Percentiles rank a stretch among this genome's conserved stretches.
Evolutionary conservation across 371 early-diverging fungal species (phyloP).

Genomic region (Mortierella sp.): DNA sequence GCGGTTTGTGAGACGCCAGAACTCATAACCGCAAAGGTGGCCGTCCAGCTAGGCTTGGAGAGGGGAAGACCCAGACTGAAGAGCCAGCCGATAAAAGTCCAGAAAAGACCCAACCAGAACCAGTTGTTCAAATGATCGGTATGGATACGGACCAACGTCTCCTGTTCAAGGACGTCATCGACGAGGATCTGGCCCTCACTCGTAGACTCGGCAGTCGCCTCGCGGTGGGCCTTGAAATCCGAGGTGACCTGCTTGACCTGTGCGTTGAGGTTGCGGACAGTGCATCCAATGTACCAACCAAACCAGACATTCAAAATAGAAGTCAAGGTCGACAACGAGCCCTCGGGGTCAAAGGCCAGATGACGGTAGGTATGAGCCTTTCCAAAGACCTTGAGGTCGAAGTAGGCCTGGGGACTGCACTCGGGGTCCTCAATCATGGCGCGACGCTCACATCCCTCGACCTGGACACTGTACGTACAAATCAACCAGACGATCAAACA

Average conservation of each 20-base stretch:
- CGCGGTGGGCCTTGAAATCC: conserved; percentile 35
- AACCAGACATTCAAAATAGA: conserved; percentile 60
- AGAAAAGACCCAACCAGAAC: conserved; percentile 52
- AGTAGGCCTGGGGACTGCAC: conserved; percentile 61
- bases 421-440: conserved; percentile 51
- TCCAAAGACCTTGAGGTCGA: conserved; percentile 61
- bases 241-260: conserved; percentile 27
- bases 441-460: conserved; percentile 30
- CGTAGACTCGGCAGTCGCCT: neutral
- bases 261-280: conserved; percentile 44
- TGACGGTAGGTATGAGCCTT: conserved; percentile 58
- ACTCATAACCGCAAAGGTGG: conserved; percentile 58
- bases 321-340: conserved; percentile 62
- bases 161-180: conserved; percentile 37
- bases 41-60: conserved; percentile 67
- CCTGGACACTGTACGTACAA: conserved; percentile 54
- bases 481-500: conserved; percentile 58
- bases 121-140: conserved; percentile 30
- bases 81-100: conserved; percentile 53
- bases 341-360: conserved; percentile 64
- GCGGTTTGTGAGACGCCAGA: conserved; percentile 52
- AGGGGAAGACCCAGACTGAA: conserved; percentile 59
- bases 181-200: conserved; percentile 3
- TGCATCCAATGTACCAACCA: conserved; percentile 61
- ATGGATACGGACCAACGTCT: conserved; percentile 34